Evolutionary conservation across 306 rosid genomes (phyloP).

Genomic region (Quercus variabilis): DNA sequence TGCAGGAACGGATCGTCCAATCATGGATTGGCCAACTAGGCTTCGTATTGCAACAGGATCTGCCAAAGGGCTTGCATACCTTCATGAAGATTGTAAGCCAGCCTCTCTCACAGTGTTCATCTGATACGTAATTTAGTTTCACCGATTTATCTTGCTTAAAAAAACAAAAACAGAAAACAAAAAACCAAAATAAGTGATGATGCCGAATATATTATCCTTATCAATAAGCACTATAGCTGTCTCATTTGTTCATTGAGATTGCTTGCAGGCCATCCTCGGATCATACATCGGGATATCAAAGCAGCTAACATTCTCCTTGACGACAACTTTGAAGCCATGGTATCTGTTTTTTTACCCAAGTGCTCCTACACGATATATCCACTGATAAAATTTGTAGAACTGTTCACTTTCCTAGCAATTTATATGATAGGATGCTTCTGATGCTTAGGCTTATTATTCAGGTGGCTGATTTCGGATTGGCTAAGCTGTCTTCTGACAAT

Average conservation of each 20-base stretch:
- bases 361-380: neutral
- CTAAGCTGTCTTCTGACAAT: conserved; percentile 71
- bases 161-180: no score
- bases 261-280: conserved; percentile 72
- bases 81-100: conserved; percentile 86
- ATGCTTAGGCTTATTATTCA: conserved; percentile 17
- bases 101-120: neutral
- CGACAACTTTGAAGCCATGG: conserved; percentile 84
- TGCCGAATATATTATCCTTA: no score
- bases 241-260: conserved; percentile 3
- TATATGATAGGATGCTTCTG: neutral
- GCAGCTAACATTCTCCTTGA: conserved; percentile 81
- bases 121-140: no score
- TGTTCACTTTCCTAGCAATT: neutral
- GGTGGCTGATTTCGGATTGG: conserved; percentile 98
- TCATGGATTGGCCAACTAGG: conserved; percentile 76
- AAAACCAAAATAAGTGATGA: no score
- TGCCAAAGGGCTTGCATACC: conserved; percentile 87
- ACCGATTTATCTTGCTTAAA: no score
- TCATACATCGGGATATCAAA: conserved; percentile 89
- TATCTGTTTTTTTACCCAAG: neutral
- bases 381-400: neutral
- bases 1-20: conserved; percentile 54
- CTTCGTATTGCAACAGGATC: conserved; percentile 71
- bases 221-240: neutral